Evolutionary conservation across 164 flowering plant genomes (phyloP), one percentile per base, ranked within the genome.

Genomic region (Vitis rotundifolia): DNA sequence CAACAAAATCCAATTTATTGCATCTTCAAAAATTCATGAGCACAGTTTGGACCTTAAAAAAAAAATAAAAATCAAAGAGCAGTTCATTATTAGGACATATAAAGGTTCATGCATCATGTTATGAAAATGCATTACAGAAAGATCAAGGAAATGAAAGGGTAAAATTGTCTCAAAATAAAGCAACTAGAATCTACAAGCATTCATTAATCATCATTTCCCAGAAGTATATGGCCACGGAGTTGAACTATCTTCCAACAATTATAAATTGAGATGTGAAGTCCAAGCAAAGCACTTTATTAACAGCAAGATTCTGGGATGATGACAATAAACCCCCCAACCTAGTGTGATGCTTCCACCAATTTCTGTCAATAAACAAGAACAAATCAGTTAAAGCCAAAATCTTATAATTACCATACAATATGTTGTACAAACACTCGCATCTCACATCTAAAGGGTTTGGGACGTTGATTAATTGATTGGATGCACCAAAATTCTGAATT

Each of bases 311-410:
- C 26, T n/a, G 66, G 58, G 53, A 65, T 15, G 44, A 68, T 66
- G 3, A 22, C 44, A 37, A 37, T 37, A 31, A 66, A 68, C 31
- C 78, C 67, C 31, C 76, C 54, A 57, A 69, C 18, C 76, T 70
- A 85, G 26, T 80, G 79, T 53, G 82, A 67, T 48, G 80, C 85
- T 76, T 81, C 81, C n/a, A 56, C 73, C 50, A 72, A 3, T 52
- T 71, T 80, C 90, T 87, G 86, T 65, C 68, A 68, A 47, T 10
- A 76, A 9, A 62, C 44, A 74, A 56, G 3, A 63, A 49, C 15
- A 8, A 28, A 47, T 49, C 66, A 77, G 49, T 53, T 7, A 16
- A 60, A 19, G 28, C 59, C 15, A 7, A 59, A 14, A 56, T 4
- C 3, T 9, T 14, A 48, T 12, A 61, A 61, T 15, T 51, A 19